Conservation (phyloP, 2,329 filamentous ascomycete species). For the Nigrospora oryzae region DNA sequence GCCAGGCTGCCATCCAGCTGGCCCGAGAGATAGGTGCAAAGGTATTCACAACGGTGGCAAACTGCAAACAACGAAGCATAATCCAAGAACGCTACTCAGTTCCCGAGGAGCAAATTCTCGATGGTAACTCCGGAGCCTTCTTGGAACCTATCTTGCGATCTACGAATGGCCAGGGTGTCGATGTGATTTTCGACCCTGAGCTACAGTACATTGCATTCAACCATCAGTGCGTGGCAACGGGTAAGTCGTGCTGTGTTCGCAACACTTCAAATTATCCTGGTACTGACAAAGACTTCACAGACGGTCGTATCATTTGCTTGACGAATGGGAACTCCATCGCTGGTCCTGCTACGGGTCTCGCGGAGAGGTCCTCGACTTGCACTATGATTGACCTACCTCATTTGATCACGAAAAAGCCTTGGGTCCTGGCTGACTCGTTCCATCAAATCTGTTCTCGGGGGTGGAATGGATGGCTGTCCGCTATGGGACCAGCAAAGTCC, state of each 20-base stretch:
- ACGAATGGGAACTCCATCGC: conserved; percentile 3
- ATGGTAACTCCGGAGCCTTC: conserved; percentile 21
- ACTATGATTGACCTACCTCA: conserved; percentile 7
- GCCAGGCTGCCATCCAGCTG: conserved; percentile 33
- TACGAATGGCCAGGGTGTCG: conserved; percentile 25
- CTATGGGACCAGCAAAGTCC: not conserved
- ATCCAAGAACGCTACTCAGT: conserved; percentile 25
- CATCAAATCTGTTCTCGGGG: conserved; percentile 2
- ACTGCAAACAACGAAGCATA: conserved; percentile 24
- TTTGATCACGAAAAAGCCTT: conserved; percentile 7
- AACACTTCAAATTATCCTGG: too few species aligned
- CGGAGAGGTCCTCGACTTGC: conserved; percentile 6
- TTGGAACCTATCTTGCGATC: conserved; percentile 20
- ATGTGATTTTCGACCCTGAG: conserved; percentile 38
- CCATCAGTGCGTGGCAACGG: conserved; percentile 24
- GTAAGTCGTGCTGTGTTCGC: conserved; percentile 14
- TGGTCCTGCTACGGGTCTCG: not conserved
- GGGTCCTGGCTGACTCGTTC: conserved; percentile 7
- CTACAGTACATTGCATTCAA: conserved; percentile 22
- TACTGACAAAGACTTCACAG: conserved; percentile 2
- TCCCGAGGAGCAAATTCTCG: conserved; percentile 26
- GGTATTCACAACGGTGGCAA: conserved; percentile 31
- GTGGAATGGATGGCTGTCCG: conserved; percentile 1
- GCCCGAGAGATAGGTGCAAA: conserved; percentile 26
- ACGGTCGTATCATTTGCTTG: conserved; percentile 9